Evolutionary conservation across 495 filamentous ascomycete genomes (phyloP), one percentile per base, ranked within the genome.

Genomic region (Aspergillus taichungensis): DNA sequence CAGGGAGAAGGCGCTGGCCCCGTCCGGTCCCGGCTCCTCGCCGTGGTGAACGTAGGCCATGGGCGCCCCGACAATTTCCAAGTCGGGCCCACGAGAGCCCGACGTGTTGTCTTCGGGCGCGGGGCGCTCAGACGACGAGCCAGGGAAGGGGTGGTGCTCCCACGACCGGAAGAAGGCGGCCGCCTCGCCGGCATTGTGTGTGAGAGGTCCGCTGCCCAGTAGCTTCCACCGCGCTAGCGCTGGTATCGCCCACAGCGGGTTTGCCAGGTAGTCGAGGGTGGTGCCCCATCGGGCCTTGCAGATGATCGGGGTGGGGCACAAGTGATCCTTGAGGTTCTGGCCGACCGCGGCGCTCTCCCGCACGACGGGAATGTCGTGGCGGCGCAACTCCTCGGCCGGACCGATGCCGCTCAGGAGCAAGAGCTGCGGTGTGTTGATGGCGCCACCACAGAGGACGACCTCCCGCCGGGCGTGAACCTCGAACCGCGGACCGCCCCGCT

Each of bases 381-480:
- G 10, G 6, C 44, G 34, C n/a, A 55, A 67, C 44, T 77, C 66
- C 2, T 58, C 55, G 13, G 49, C 43, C 0, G 41, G 47, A 37
- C 67, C 65, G 28, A 71, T 58, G 12, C 67, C 67, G n/a, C 60
- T 64, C 24, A 68, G 50, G 46, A 62, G 56, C 31, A 71, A 51
- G 1, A 63, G 41, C 42, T 65, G 60, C 2, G 66, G 66, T 0
- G 67, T 60, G 14, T 61, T 56, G 37, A 64, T 47, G 5, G 59
- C 43, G 12, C 65, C 67, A 8, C 49, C 49, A 5, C 49, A 57
- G 14, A 71, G 47, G 30, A 71, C 57, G 12, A 71, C 56, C 38
- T 71, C 67, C 27, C 50, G 42, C 30, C 13, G 40, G 6, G 55
- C 65, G 28, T 57, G 54, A n/a, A 57, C 54, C 29, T 57, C 28